phyloP scores from a whole-genome alignment of 2,329 filamentous ascomycete species.

The Periconia digitata region DNA sequence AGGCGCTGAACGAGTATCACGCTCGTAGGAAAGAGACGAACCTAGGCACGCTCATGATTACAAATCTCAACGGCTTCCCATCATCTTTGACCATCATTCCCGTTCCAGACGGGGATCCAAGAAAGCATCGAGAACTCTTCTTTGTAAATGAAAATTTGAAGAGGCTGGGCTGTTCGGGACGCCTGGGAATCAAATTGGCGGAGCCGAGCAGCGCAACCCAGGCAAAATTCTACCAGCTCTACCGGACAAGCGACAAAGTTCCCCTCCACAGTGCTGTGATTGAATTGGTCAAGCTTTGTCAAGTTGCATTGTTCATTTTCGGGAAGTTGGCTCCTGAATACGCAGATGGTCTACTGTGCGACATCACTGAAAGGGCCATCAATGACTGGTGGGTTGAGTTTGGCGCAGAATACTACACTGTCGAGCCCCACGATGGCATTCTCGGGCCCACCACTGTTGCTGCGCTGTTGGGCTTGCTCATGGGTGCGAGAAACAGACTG shows the following conservation, averaged over 20 bases:
- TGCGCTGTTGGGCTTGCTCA: constrained; percentile 80
- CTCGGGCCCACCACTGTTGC: constrained; percentile 90
- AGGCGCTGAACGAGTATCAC: constrained; percentile 81
- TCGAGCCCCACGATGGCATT: constrained; percentile 90
- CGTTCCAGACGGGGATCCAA: constrained; percentile 83
- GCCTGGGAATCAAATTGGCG: constrained; percentile 79
- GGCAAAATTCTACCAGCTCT: constrained; percentile 89
- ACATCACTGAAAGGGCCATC: constrained; percentile 86
- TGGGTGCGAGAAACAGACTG: constrained; percentile 87
- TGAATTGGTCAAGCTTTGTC: constrained; percentile 88
- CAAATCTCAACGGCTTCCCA: constrained; percentile 88
- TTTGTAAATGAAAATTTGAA: constrained; percentile 95
- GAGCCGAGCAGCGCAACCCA: constrained; percentile 78
- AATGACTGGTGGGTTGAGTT: constrained; percentile 97
- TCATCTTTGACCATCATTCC: constrained; percentile 90
- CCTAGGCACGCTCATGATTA: constrained; percentile 86
- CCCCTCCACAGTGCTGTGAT: constrained; percentile 76
- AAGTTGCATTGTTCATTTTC: constrained; percentile 85
- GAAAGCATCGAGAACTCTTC: constrained; percentile 77
- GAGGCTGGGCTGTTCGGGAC: constrained; percentile 85
- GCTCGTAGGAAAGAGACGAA: constrained; percentile 79
- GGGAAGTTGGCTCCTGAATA: constrained; percentile 85
- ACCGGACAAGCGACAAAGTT: constrained; percentile 82
- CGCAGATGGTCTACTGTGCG: constrained; percentile 88
- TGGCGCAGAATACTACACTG: constrained; percentile 86